A percentile compares a stretch with the other conserved stretches of the same genome.
phyloP scores from a whole-genome alignment of 306 rosid species.

The Pueraria montana region DNA sequence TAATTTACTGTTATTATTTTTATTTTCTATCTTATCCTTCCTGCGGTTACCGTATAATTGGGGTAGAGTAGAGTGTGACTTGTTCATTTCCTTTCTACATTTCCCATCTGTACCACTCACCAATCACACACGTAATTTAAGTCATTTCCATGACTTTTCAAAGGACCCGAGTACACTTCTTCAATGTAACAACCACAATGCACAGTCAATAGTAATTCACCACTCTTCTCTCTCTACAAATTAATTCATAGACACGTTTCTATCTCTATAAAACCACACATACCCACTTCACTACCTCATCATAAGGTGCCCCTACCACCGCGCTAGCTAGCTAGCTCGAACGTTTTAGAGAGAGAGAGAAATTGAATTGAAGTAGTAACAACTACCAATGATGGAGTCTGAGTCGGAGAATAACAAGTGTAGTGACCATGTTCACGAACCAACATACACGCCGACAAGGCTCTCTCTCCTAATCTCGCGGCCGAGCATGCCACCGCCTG shows the following conservation, averaged over 20 bases:
- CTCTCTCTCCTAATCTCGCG: constrained; percentile 60
- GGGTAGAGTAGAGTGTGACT: background rate
- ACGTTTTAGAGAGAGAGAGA: background rate
- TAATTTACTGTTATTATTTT: no score
- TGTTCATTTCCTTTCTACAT: constrained; percentile 3
- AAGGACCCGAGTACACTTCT: background rate
- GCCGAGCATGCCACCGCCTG: constrained; percentile 54
- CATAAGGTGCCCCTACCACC: constrained; percentile 14
- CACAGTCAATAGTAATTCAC: constrained; percentile 51
- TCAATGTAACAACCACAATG: constrained; percentile 42
- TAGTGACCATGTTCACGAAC: constrained; percentile 9
- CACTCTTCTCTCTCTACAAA: constrained; percentile 49
- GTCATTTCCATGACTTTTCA: constrained; percentile 53
- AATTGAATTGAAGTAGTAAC: background rate
- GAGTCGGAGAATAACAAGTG: background rate
- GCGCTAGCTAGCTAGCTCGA: background rate
- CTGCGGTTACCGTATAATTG: constrained; percentile 1
- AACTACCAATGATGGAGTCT: constrained; percentile 41
- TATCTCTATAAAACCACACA: constrained; percentile 44
- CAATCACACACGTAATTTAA: constrained; percentile 30
- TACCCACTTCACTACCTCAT: constrained; percentile 44
- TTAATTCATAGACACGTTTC: constrained; percentile 6
- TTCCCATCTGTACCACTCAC: background rate
- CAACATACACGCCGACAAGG: constrained; percentile 46
- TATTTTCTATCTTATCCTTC: background rate